Evolutionary conservation across 202 grass and related monocot genomes (phyloP), one percentile per base, ranked within the genome.

Genomic region (Miscanthus sacchariflorus): DNA sequence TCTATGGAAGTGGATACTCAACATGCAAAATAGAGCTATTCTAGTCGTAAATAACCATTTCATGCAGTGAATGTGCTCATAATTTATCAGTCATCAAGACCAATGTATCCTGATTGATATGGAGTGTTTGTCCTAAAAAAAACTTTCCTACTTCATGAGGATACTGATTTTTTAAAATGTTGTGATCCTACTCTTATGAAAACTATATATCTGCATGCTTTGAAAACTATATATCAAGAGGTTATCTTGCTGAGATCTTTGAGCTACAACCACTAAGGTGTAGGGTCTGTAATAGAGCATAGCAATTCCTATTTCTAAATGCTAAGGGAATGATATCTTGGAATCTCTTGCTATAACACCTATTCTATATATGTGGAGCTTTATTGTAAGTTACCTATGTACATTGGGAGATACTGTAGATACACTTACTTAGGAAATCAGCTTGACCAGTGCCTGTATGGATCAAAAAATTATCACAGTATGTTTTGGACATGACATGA

Each of bases 81-180:
- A 79, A 49, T 86, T 83, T 80, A 75, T 64, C 59, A 64, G 72
- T 66, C 45, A 45, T 50, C 81, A n/a, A 83, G 73, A 82, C 66
- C 21, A 89, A 74, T 82, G 82, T 86, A 86, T 14, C 74, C 5
- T 72, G 35, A 61, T 61, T 68, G 27, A 65, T 88, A 58, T 76
- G 69, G 74, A 81, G n/a, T 17, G 68, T 18, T 83, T 48, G 5
- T 68, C 83, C 79, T 64, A 92, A 86, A 86, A 83, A 92, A 59
- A 59, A 33, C 72, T 86, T 69, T 69, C 24, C 7, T 68, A 11
- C 54, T 87, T 74, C 80, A 79, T 59, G 45, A 84, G 25, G 21
- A 90, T 45, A 87, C 3, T n/a, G 49, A 4, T 63, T 5, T 6
- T 82, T 73, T 86, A 74, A 39, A 42, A 89, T 78, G 11, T 78